Evolutionary conservation across 257 asterid species (phyloP), one percentile per base, ranked within the genome.

Genomic region (Lantana camara): DNA sequence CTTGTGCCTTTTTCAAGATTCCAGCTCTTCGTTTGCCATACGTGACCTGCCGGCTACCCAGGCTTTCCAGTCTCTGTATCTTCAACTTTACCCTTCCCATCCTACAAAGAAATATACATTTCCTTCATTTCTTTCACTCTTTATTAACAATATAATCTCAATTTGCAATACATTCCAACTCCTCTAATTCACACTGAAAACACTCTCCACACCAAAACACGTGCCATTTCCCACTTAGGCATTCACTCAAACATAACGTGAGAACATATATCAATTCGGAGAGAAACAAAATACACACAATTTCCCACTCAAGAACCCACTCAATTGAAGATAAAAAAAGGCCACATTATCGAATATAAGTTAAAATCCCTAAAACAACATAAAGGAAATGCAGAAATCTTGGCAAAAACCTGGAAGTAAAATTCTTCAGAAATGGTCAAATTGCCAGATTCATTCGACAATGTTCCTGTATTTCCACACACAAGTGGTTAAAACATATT

Each of bases 21-120:
- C 98, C 96, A 30, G 86, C 78, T 71, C 90, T 83, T 49, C 95
- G 73, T 65, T 91, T 89, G 21, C 95, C 87, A 44, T 88, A 91
- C 4, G 98, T 91, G 52, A 85, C 85, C 60, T 88, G 95, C 44
- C 96, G 82, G 76, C 85, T 91, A 71, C 85, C 82, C 64, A 63
- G 63, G 57, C 82, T 88, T 78, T 91, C 96, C 75, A 88, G 49
- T 77, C 95, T 89, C 80, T 85, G 88, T 77, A 86, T 86, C 81
- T 86, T 88, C 29, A 86, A 44, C 79, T 85, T 88, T 30, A 86
- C 96, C 73, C 96, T 83, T 66, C 96, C 98, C 98, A 91, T 91
- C 80, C 95, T 90, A 68, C 75, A 68, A 17, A 35, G n/a, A n/a
- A 30, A 46, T 56, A 46, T 51, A 10, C 19, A 45, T 21, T 35